Evolutionary conservation across 2,329 filamentous ascomycete genomes (phyloP).

Genomic region (Cephalotrichum gorgonifer): DNA sequence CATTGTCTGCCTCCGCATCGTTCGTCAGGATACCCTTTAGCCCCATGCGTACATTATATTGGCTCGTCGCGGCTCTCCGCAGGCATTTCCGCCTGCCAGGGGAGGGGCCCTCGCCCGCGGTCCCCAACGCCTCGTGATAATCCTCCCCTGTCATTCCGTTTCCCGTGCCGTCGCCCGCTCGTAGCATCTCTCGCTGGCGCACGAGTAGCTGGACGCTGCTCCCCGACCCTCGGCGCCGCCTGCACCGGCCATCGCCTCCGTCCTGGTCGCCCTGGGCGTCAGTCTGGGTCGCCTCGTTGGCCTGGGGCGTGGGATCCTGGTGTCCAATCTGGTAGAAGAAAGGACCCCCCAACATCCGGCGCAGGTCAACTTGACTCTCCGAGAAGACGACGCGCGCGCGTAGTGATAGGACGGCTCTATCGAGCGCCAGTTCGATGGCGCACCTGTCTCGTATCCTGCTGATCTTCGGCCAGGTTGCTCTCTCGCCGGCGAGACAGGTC

Average conservation of each 20-base stretch:
- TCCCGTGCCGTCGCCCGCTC: background rate
- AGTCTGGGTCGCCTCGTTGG: background rate
- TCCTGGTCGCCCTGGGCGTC: background rate
- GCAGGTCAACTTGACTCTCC: slow-evolving; percentile 50
- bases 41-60: background rate
- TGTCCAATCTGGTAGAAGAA: background rate
- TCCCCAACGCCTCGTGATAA: background rate
- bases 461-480: slow-evolving; percentile 85
- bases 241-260: background rate
- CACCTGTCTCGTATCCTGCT: slow-evolving; percentile 78
- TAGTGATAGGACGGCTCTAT: slow-evolving; percentile 60
- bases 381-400: slow-evolving; percentile 56
- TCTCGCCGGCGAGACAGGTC: slow-evolving; percentile 67
- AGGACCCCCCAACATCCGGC: slow-evolving; percentile 24
- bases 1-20: background rate
- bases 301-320: background rate
- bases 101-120: background rate
- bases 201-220: slow-evolving; percentile 2
- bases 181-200: background rate
- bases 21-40: background rate
- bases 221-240: background rate
- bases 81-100: background rate
- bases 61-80: background rate
- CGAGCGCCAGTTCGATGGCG: slow-evolving; percentile 77
- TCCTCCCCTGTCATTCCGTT: background rate